Base-by-base conservation (phyloP, 192 early-diverging fungal genomes). In the Gonapodya sp. region DNA sequence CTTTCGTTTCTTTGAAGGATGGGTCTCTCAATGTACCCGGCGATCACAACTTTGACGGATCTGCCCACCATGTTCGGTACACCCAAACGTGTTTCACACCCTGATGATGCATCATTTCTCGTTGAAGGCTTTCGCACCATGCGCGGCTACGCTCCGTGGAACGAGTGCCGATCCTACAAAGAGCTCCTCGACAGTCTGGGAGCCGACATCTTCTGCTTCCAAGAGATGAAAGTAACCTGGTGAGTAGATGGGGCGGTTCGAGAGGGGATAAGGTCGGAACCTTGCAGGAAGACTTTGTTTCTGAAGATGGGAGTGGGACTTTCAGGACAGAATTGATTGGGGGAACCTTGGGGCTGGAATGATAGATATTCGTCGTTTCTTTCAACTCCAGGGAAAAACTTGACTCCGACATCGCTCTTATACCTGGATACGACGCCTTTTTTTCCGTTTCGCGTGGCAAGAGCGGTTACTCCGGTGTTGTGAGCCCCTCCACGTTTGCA, bases 361-460 rank as follows among this genome's bases (percentile, higher is more conserved):
- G n/a, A n/a, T n/a, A n/a, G n/a, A n/a, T n/a, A n/a, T n/a, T n/a
- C n/a, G n/a, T n/a, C n/a, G n/a, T n/a, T n/a, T n/a, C n/a, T n/a
- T n/a, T n/a, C n/a, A n/a, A n/a, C n/a, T n/a, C 86, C 8, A 89
- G 30, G 75, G 75, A 18, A 2, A 34, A 89, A 78, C 82, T 94
- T 0, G 87, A 88, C 2, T 73, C 89, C 24, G 89, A 91, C 1
- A 36, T 92, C 14, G 92, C 89, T 0, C 36, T 93, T n/a, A 86
- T 93, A 1, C 87, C 89, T 16, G 92, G 91, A 0, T 94, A 91
- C 80, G 88, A 93, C 73, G 88, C 91, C 1, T 96, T 94, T 84
- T 92, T 93, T 82, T 88, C 92, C 2, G 90, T 89, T 77, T 87
- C 89, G 35, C 86, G 87, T 73, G 86, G 84, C 14, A 87, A 86